Evolutionary conservation across 2,329 filamentous ascomycete species (phyloP).

Genomic region (Penicillium sp.): DNA sequence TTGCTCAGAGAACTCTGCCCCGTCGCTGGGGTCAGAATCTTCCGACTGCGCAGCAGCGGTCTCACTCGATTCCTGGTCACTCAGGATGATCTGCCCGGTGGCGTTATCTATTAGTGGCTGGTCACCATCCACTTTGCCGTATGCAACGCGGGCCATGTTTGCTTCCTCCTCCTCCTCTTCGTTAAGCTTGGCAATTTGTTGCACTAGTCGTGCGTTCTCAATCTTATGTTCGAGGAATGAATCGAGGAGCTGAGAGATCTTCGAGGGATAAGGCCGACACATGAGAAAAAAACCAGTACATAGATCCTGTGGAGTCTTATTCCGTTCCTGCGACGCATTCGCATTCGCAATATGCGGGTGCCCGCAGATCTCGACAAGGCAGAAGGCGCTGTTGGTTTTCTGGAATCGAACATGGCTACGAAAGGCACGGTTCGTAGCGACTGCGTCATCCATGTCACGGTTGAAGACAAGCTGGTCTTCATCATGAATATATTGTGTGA

Average conservation of each 20-base stretch:
- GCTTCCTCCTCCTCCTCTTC: constrained; percentile 81
- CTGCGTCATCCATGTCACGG: constrained; percentile 85
- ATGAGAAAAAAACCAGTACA: constrained; percentile 94
- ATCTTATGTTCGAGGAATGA: constrained; percentile 97
- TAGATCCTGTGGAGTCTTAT: constrained; percentile 64
- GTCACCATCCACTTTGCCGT: constrained; percentile 28
- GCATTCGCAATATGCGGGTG: constrained; percentile 78
- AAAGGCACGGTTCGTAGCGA: constrained; percentile 74
- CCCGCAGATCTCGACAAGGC: constrained; percentile 87
- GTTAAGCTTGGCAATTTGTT: constrained; percentile 81
- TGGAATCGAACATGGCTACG: constrained; percentile 84
- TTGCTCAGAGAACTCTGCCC: constrained; percentile 78
- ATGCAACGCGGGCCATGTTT: constrained; percentile 64
- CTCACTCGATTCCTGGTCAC: constrained; percentile 36
- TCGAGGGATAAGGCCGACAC: constrained; percentile 84
- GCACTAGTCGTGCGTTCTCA: constrained; percentile 83
- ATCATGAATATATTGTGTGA: constrained; percentile 80
- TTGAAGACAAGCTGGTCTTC: constrained; percentile 83
- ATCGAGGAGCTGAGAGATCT: constrained; percentile 80
- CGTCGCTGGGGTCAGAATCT: constrained; percentile 48
- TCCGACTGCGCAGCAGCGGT: constrained; percentile 32
- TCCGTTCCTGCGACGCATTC: constrained; percentile 63
- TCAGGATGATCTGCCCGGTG: constrained; percentile 19
- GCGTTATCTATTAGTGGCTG: constrained; percentile 4
- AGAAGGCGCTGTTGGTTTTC: constrained; percentile 70